These are phyloP conservation scores for Boletus huronensis DNA, from an alignment of 768 basidiomycete genomes.

Conservation along the genomic window DNA sequence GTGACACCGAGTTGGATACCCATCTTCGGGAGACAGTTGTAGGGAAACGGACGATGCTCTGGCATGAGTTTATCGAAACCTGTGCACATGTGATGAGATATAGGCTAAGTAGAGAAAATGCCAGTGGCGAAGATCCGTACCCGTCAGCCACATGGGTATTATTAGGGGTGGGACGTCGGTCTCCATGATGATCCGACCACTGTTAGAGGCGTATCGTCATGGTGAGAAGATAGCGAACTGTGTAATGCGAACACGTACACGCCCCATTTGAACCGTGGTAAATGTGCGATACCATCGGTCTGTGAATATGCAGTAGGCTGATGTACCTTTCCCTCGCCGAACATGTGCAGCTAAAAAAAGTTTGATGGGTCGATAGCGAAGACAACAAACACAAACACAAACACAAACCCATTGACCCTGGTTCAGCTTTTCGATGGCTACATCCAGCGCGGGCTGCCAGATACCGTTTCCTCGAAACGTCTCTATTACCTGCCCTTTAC, in stretches of 20 bases:
- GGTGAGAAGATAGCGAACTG: background rate
- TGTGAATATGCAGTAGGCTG: conserved; percentile 56
- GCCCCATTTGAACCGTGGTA: conserved; percentile 93
- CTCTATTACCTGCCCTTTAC: conserved; percentile 86
- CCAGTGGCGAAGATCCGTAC: conserved; percentile 30
- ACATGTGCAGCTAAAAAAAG: conserved; percentile 77
- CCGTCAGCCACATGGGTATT: conserved; percentile 94
- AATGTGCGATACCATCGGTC: conserved; percentile 40
- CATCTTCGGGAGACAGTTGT: conserved; percentile 63
- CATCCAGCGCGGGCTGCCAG: conserved; percentile 81
- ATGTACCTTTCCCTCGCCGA: conserved; percentile 85
- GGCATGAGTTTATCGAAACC: conserved; percentile 91
- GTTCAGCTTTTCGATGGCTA: conserved; percentile 78
- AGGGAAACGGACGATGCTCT: conserved; percentile 72
- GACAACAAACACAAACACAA: background rate
- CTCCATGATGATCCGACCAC: conserved; percentile 82
- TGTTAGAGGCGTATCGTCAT: conserved; percentile 28
- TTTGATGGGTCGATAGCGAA: background rate
- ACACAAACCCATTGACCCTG: conserved; percentile 78
- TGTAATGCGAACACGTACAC: conserved; percentile 54
- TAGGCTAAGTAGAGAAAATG: background rate
- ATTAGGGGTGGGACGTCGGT: conserved; percentile 63
- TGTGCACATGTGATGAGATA: conserved; percentile 20
- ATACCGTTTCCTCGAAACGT: conserved; percentile 89
- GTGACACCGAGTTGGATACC: conserved; percentile 68